Evolutionary conservation across 1,284 basidiomycete species (phyloP).

Genomic region (Moesziomyces sp.): DNA sequence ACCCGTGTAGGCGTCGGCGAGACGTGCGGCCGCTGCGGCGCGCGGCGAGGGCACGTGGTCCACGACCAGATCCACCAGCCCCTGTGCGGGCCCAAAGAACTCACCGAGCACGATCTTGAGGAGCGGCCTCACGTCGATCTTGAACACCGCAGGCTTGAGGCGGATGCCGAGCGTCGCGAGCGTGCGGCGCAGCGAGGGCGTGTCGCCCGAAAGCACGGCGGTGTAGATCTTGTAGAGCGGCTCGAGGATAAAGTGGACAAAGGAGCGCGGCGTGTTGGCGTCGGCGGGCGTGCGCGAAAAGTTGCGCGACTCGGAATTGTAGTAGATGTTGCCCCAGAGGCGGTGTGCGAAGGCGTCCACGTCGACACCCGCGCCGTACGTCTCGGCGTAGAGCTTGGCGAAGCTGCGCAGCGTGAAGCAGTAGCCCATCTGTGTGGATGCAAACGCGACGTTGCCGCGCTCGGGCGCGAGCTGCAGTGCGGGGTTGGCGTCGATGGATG

Average conservation of each 20-base stretch:
- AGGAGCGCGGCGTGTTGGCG: conserved; percentile 83
- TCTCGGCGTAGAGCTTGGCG: conserved; percentile 94
- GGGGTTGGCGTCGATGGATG: conserved; percentile 87
- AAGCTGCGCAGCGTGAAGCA: conserved; percentile 95
- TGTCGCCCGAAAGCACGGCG: conserved; percentile 89
- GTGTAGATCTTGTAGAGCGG: conserved; percentile 98
- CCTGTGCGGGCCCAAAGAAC: conserved; percentile 88
- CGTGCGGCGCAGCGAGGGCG: conserved; percentile 82
- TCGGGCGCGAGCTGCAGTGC: conserved; percentile 89
- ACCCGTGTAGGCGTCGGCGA: conserved; percentile 67
- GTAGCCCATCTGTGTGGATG: conserved; percentile 96
- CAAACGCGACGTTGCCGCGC: conserved; percentile 95
- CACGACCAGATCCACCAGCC: conserved; percentile 90
- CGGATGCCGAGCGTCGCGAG: conserved; percentile 83
- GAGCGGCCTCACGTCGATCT: conserved; percentile 95
- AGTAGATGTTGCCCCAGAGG: conserved; percentile 99
- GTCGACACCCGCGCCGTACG: conserved; percentile 74
- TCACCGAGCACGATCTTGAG: conserved; percentile 92
- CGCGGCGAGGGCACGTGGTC: conserved; percentile 87
- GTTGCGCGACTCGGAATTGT: conserved; percentile 81
- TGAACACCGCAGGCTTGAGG: conserved; percentile 92
- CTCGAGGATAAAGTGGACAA: conserved; percentile 95
- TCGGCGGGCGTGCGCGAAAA: conserved; percentile 87
- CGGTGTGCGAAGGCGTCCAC: conserved; percentile 77
- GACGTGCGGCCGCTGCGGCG: conserved; percentile 78